Evolutionary conservation across 176 grass and related monocot species (phyloP).

Genomic region (Musa itinerans): DNA sequence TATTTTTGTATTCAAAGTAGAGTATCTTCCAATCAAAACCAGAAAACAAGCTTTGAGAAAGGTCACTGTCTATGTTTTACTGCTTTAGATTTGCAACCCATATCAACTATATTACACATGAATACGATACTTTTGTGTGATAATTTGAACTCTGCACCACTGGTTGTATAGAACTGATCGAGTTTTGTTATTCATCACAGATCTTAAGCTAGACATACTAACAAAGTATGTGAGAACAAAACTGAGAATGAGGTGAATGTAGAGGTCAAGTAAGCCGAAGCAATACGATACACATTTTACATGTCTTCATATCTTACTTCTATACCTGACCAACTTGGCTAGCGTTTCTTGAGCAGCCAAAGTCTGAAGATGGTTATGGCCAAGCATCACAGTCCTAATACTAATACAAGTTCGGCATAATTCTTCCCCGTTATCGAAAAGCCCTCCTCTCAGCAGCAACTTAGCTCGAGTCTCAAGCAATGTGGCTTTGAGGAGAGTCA

Average conservation of each 20-base stretch:
- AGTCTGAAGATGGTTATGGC: conserved; percentile 67
- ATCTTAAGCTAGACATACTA: background rate
- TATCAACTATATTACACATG: too few species aligned
- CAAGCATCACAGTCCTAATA: conserved; percentile 94
- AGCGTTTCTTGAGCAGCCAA: conserved; percentile 85
- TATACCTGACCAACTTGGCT: conserved; percentile 87
- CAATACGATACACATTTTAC: too few species aligned
- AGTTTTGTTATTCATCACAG: background rate
- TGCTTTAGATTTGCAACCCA: too few species aligned
- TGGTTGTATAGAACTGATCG: background rate
- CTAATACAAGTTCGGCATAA: conserved; percentile 93
- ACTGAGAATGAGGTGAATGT: background rate
- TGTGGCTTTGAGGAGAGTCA: conserved; percentile 83
- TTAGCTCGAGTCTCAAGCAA: conserved; percentile 80
- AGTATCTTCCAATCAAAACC: too few species aligned
- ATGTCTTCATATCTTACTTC: conserved; percentile 64
- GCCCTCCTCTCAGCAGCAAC: conserved; percentile 69
- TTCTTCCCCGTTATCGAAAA: conserved; percentile 77
- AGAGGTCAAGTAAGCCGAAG: background rate
- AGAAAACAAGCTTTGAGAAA: too few species aligned
- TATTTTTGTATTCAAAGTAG: too few species aligned
- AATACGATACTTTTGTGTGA: too few species aligned
- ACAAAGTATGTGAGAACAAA: background rate
- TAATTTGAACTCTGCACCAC: background rate
- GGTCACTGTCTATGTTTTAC: too few species aligned